Evolutionary conservation across 2,329 filamentous ascomycete species (phyloP), one percentile per base, ranked within the genome.

Genomic region (Penicillium sp.): DNA sequence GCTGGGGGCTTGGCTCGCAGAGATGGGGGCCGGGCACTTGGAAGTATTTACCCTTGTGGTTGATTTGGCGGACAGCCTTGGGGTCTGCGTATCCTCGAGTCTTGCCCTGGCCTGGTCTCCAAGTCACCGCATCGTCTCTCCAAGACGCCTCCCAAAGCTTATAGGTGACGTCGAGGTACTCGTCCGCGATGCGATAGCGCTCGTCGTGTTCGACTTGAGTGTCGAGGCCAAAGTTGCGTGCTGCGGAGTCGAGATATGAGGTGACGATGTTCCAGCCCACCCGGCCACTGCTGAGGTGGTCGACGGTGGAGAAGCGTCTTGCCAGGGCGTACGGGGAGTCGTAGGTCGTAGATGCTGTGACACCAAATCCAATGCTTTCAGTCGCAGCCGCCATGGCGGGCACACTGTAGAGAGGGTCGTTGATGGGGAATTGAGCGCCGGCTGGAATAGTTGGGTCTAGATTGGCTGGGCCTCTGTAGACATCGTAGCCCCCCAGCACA

Each of bases 251-350:
- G 1, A 79, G 65, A 54, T 80, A 81, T 9, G 71, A 75, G 0
- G 79, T 82, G 0, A 82, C 79, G 34, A 81, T 78, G 47, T 83
- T 83, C 80, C 79, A 81, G 0, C 75, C 82, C 1, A 81, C 76
- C 1, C 82, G 75, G 0, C 81, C 80, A 32, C 74, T 70, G 44
- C 75, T 80, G 4, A 84, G 66, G 54, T 83, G 81, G 53, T 83
- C 81, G 2, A 84, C 70, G 0, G 79, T 81, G 1, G 81, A 81
- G 50, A 84, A 81, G 2, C 80, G 78, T 2, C 81, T 73, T 1
- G 81, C 81, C 8, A 83, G 74, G 46, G 82, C 80, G 43, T 82
- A 83, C 4, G 81, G 80, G 47, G 80, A 73, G 21, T 84, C 81
- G 49, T 82, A 83, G 0, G 81, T 84, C 0, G 80, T 83, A 0